Conservation (phyloP, 1,139 yeast genomes). For the Geotrichum siamense region DNA sequence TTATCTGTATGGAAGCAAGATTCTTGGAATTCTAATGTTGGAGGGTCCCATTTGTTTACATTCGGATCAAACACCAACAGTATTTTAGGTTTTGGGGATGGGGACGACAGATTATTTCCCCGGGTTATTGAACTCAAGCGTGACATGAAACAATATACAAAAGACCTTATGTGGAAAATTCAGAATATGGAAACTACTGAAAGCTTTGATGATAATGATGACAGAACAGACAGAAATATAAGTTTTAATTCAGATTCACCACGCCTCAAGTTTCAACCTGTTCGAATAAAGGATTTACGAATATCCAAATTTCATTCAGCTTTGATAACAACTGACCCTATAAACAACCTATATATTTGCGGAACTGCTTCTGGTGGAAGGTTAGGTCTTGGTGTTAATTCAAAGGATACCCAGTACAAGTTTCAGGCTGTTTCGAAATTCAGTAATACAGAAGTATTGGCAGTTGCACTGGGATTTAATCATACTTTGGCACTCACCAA, state of each 20-base stretch:
- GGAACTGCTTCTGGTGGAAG: conserved; percentile 72
- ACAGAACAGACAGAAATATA: conserved; percentile 4
- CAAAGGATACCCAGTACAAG: conserved; percentile 25
- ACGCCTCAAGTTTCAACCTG: conserved; percentile 23
- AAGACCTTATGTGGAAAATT: not conserved
- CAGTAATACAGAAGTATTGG: conserved; percentile 34
- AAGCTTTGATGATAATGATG: conserved; percentile 2
- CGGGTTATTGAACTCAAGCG: conserved; percentile 30
- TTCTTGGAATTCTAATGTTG: conserved; percentile 33
- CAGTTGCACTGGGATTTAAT: conserved; percentile 53
- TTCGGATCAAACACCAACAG: conserved; percentile 62
- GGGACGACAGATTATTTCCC: conserved; percentile 46
- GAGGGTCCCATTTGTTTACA: conserved; percentile 56
- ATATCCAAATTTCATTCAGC: conserved; percentile 65
- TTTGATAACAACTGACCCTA: conserved; percentile 45
- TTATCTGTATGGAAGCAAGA: conserved; percentile 17
- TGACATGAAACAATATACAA: conserved; percentile 10
- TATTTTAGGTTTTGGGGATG: conserved; percentile 62
- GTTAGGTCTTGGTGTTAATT: conserved; percentile 47
- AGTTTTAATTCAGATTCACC: conserved; percentile 17
- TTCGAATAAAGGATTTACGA: conserved; percentile 40
- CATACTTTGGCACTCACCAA: conserved; percentile 55
- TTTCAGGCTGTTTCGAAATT: conserved; percentile 39
- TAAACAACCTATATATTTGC: conserved; percentile 47
- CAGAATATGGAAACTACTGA: not conserved